Evolutionary conservation across 257 asterid genomes (phyloP), one percentile per base, ranked within the genome.

Genomic region (Cynanchum wilfordii): DNA sequence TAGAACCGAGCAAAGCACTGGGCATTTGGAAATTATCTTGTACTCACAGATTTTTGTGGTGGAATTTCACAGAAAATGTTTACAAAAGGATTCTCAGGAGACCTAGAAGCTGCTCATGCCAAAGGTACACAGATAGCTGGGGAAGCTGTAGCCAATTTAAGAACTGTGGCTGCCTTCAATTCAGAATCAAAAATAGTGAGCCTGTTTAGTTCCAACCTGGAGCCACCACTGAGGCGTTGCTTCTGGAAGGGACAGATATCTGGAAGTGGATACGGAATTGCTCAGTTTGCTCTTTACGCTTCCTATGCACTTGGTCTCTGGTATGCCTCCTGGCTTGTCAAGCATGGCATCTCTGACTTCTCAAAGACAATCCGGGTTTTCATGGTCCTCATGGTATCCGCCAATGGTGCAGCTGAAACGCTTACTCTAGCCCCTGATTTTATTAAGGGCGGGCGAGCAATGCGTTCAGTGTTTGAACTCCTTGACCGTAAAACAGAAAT

Each of bases 181-280:
- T 89, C 98, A 0, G 98, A 92, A 60, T 54, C 86, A 0, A 89
- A 86, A 77, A 88, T 92, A 2, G 89, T 88, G 13, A 77, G 80
- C 71, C 90, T 92, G 20, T 90, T 88, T 79, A 79, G 79, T 56
- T 57, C 84, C 56, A 88, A 87, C 79, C 96, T 92, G 50, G 79
- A 84, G 6, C 45, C 77, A 22, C 98, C 98, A 0, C 82, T 92
- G 16, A 84, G 86, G n/a, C 92, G 90, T 13, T 89, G 96, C 84
- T 92, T 92, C 82, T 92, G 98, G 98, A 92, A 92, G 74, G 98
- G 96, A 33, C 98, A 92, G 78, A 89, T 92, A 11, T 96, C 96
- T 17, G 98, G 98, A 68, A 85, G 84, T 42, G 96, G 96, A 1
- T 92, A 88, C 47, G 98, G 98, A 7, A 80, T 90, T 8, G 96